Base-by-base conservation (phyloP, 2,329 filamentous ascomycete species). In the Aspergillus proliferans region DNA sequence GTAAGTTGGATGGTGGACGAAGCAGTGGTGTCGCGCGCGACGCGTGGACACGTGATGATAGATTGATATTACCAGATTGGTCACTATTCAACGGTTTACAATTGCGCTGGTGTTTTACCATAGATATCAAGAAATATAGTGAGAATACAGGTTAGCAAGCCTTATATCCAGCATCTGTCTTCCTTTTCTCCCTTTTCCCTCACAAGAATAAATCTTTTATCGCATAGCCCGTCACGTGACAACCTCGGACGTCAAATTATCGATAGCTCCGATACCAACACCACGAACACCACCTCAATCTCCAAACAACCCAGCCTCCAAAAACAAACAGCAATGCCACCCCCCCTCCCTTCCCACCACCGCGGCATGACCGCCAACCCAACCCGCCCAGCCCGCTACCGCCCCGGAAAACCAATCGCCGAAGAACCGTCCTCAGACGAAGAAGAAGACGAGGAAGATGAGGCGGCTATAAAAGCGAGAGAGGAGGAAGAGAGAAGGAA, bases 321-420 rank as follows among this genome's bases (percentile, higher is more conserved):
- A 30, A 10, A 30, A 30, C 4, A 12, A 15, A 18, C 2, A 36
- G n/a, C 34, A 36, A 74, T 74, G 71, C 71, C 72, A 30, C 72
- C 71, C 28, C 70, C 71, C 6, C 66, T 73, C 45, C 69, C 70
- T 15, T 70, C 68, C 40, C 59, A 60, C 18, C 68, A 70, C 51
- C 67, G 71, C 52, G 87, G 88, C 63, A 95, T 97, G 88, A 97
- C 92, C 54, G 90, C 91, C 54, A 95, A 96, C 64, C 90, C 88
- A 3, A 73, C 85, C 50, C 84, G 84, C 66, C 87, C 89, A 21
- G 82, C 84, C 58, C 87, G 93, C 49, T 87, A 96, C 62, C 84
- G 90, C 50, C 86, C 92, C 14, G 92, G 93, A 57, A 97, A 96
- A 69, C 76, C 85, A 45, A 60, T 76, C 34, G 69, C 70, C 12